Percentiles rank a stretch among this genome's conserved stretches.
Evolutionary conservation across 108 stramenopile genomes (phyloP).

Genomic region (Skeletonema marinoi): DNA sequence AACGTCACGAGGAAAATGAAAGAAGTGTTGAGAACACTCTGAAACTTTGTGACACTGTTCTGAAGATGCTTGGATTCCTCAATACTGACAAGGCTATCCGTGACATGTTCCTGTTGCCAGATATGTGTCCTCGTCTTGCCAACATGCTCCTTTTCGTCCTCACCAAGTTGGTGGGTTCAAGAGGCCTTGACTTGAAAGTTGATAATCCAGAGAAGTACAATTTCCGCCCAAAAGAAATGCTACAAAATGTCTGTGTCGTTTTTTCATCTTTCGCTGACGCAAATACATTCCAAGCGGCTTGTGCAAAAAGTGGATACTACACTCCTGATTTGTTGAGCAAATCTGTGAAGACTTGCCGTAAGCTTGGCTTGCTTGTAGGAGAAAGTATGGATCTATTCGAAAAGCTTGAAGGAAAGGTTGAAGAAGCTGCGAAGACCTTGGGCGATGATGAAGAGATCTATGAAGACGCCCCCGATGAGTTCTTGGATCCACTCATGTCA

Average conservation of each 20-base stretch:
- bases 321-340: constrained; percentile 72
- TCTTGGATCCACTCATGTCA: constrained; percentile 90
- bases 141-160: constrained; percentile 93
- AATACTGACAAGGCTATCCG: constrained; percentile 92
- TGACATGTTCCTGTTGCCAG: constrained; percentile 82
- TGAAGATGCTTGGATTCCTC: constrained; percentile 95
- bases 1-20: constrained; percentile 88
- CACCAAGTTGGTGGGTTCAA: constrained; percentile 87
- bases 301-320: constrained; percentile 90
- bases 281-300: constrained; percentile 74
- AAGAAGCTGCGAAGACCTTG: constrained; percentile 48
- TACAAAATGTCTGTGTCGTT: constrained; percentile 88
- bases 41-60: constrained; percentile 92
- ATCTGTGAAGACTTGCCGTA: constrained; percentile 79
- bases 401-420: constrained; percentile 68
- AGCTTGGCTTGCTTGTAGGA: constrained; percentile 73
- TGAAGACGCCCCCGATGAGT: constrained; percentile 92
- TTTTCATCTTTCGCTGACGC: constrained; percentile 83
- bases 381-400: constrained; percentile 82
- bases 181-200: constrained; percentile 95
- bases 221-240: constrained; percentile 96
- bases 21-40: constrained; percentile 83
- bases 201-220: constrained; percentile 96
- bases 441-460: constrained; percentile 71
- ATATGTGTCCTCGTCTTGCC: constrained; percentile 89